A percentile compares a stretch with the other conserved stretches of the same genome.
These are phyloP conservation scores for Waitea zeae DNA, from an alignment of 1,284 basidiomycete genomes.

Conservation along the genomic window DNA sequence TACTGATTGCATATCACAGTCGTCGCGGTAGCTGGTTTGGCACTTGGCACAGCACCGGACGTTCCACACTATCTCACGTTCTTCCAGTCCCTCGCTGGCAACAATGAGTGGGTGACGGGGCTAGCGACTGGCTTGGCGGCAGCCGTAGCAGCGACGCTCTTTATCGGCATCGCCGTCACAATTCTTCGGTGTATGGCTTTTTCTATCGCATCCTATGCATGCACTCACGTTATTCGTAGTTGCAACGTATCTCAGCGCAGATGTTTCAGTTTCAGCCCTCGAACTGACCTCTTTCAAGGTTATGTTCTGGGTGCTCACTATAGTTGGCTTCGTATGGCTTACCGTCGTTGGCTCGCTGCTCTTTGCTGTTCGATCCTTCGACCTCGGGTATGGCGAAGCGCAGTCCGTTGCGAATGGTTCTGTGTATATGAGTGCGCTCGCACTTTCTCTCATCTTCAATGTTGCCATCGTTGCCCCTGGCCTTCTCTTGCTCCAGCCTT, in stretches of 20 bases:
- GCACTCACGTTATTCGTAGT: conserved; percentile 16
- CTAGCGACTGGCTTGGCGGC: conserved; percentile 51
- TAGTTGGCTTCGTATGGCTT: conserved; percentile 42
- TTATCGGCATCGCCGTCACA: conserved; percentile 34
- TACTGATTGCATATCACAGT: conserved; percentile 23
- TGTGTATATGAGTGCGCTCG: conserved; percentile 49
- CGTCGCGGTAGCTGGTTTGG: conserved; percentile 49
- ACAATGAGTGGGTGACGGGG: conserved; percentile 35
- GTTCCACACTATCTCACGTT: conserved; percentile 54
- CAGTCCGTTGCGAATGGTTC: conserved; percentile 46
- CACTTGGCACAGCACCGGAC: conserved; percentile 49
- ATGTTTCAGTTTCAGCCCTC: conserved; percentile 42
- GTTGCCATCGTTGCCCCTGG: conserved; percentile 58
- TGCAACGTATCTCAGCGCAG: conserved; percentile 29
- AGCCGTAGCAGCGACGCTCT: conserved; percentile 38
- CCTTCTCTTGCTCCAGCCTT: conserved; percentile 50
- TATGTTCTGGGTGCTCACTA: conserved; percentile 44
- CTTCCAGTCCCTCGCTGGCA: conserved; percentile 31
- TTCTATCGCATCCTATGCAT: conserved; percentile 4
- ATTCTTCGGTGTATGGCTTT: conserved; percentile 37
- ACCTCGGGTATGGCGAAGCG: conserved; percentile 18
- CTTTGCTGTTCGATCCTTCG: conserved; percentile 45
- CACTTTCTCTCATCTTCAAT: conserved; percentile 45
- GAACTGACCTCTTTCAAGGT: conserved; percentile 48
- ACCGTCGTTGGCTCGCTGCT: conserved; percentile 46